These are phyloP conservation scores for Penicillium cataractarum DNA, from an alignment of 495 filamentous ascomycete genomes.

Conservation along the genomic window DNA sequence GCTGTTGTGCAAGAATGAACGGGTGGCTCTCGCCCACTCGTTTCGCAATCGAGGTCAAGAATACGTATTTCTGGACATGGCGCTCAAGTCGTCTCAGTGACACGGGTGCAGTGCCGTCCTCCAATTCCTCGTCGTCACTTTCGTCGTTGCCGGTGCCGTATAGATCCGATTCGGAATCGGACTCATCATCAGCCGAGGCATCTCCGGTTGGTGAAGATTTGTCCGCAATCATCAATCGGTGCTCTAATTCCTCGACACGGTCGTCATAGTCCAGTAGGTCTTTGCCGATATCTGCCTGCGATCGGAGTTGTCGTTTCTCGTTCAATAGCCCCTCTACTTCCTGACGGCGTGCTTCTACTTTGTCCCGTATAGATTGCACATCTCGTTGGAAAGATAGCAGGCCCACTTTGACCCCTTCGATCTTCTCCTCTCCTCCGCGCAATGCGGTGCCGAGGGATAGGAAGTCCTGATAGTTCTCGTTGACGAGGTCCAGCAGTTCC, in stretches of 20 bases:
- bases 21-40: conserved; percentile 64
- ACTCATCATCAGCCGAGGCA: conserved; percentile 21
- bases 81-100: conserved; percentile 56
- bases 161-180: conserved; percentile 43
- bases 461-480: conserved; percentile 90
- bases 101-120: conserved; percentile 45
- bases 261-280: conserved; percentile 72
- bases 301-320: conserved; percentile 56
- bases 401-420: conserved; percentile 89
- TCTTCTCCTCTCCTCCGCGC: conserved; percentile 84
- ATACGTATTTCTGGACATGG: conserved; percentile 61
- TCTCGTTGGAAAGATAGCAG: conserved; percentile 82
- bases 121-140: conserved; percentile 54
- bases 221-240: conserved; percentile 60
- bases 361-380: conserved; percentile 60
- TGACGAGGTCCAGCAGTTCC: conserved; percentile 91
- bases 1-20: conserved; percentile 62
- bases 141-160: conserved; percentile 57
- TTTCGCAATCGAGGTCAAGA: conserved; percentile 53
- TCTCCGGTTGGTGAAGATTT: conserved; percentile 16
- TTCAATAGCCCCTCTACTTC: conserved; percentile 59
- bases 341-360: conserved; percentile 53
- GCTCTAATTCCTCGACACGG: conserved; percentile 74
- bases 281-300: conserved; percentile 60
- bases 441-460: conserved; percentile 79